phyloP scores from a whole-genome alignment of 495 filamentous ascomycete genomes.

The Aspergillus cavernicola region DNA sequence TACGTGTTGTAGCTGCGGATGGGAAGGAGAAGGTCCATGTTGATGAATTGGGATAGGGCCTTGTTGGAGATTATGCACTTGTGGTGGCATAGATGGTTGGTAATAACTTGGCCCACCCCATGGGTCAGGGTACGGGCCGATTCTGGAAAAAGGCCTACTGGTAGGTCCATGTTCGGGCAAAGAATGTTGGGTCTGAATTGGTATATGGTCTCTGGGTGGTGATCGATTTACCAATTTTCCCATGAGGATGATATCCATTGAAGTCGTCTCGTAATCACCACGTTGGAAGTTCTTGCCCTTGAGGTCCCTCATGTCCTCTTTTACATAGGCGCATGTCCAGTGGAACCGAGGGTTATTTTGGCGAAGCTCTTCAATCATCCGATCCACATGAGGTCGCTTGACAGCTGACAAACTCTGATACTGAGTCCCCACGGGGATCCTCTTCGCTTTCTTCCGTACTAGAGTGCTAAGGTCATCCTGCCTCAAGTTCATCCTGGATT shows the following conservation, averaged over 20 bases:
- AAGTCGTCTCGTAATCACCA: slow-evolving; percentile 31
- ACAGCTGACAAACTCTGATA: slow-evolving; percentile 27
- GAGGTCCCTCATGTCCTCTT: slow-evolving; percentile 23
- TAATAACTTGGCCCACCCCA: slow-evolving; percentile 1
- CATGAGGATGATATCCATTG: slow-evolving; percentile 38
- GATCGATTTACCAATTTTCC: slow-evolving; percentile 19
- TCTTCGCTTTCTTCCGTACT: slow-evolving; percentile 31
- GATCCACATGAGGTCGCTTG: slow-evolving; percentile 32
- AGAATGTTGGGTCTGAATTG: neutral
- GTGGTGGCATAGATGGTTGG: neutral
- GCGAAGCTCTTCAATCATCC: slow-evolving; percentile 29
- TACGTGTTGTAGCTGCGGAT: neutral
- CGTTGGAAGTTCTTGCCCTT: slow-evolving; percentile 28
- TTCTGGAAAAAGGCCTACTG: neutral
- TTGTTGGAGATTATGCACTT: neutral
- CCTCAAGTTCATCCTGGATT: slow-evolving; percentile 25
- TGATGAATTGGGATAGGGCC: neutral
- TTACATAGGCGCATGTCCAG: slow-evolving; percentile 39
- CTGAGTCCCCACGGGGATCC: slow-evolving; percentile 25
- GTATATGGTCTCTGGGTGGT: neutral
- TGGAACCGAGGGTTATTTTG: slow-evolving; percentile 23
- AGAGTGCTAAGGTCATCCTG: slow-evolving; percentile 28
- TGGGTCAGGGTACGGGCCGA: neutral
- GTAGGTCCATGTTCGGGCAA: neutral
- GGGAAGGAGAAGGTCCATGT: neutral